Evolutionary conservation across 2,329 filamentous ascomycete genomes (phyloP).

Genomic region (Pseudogymnoascus sp.): DNA sequence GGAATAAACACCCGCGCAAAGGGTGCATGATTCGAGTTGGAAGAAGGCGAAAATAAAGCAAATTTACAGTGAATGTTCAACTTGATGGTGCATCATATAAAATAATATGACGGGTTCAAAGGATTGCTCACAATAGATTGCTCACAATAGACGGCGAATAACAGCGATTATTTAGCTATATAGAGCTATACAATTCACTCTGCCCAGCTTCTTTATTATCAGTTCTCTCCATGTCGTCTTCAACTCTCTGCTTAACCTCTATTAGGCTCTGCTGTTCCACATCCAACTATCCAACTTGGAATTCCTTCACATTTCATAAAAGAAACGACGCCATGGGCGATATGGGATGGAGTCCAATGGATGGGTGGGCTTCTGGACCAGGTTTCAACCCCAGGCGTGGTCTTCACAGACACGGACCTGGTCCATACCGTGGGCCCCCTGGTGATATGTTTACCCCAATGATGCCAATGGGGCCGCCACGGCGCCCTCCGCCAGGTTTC

Average conservation of each 20-base stretch:
- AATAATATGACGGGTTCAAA: background rate
- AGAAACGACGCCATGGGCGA: background rate
- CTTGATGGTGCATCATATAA: background rate
- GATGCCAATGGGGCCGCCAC: background rate
- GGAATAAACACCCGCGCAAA: background rate
- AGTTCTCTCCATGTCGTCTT: background rate
- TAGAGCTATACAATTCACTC: background rate
- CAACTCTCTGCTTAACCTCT: background rate
- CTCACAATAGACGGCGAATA: background rate
- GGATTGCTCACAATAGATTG: background rate
- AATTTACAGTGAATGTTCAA: background rate
- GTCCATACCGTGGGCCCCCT: background rate
- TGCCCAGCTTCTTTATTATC: background rate
- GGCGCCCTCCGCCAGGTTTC: background rate
- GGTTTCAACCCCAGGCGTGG: background rate
- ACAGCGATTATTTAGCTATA: background rate
- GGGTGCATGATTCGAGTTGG: background rate
- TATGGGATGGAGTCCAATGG: background rate
- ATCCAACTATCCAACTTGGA: background rate
- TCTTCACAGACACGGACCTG: background rate
- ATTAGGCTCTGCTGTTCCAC: background rate
- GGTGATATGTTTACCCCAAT: background rate
- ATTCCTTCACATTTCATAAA: background rate
- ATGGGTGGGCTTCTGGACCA: conserved; percentile 5
- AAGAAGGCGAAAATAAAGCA: background rate